Conservation (phyloP, 2,329 filamentous ascomycete genomes). For the Scedosporium aurantiacum region DNA sequence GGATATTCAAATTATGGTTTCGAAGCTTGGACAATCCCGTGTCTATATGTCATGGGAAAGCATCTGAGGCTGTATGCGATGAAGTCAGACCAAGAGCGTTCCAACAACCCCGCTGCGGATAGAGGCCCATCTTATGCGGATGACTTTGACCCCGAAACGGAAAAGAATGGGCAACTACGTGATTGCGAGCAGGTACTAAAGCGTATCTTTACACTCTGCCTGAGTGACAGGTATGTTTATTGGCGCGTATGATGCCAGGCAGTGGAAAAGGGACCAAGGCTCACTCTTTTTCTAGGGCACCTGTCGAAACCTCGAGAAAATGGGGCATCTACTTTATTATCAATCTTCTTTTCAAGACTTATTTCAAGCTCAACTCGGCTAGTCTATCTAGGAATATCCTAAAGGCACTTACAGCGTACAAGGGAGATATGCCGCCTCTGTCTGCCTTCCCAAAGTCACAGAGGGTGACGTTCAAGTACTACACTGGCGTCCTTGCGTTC, state of each 20-base stretch:
- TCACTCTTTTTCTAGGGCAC: constrained; percentile 44
- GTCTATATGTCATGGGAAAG: constrained; percentile 77
- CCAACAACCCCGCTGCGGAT: constrained; percentile 22
- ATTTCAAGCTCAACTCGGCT: constrained; percentile 89
- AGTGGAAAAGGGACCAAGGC: not conserved
- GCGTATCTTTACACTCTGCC: constrained; percentile 79
- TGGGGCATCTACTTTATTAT: constrained; percentile 96
- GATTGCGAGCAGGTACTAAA: constrained; percentile 88
- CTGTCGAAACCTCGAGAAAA: constrained; percentile 82
- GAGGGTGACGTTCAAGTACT: constrained; percentile 92
- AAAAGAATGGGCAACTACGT: constrained; percentile 76
- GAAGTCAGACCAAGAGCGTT: constrained; percentile 67
- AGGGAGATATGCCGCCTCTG: constrained; percentile 69
- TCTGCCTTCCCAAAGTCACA: constrained; percentile 78
- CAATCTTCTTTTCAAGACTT: constrained; percentile 94
- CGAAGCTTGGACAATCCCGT: constrained; percentile 85
- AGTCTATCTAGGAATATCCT: constrained; percentile 85
- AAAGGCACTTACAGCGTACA: constrained; percentile 66
- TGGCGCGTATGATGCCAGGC: not conserved
- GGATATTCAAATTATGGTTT: constrained; percentile 70
- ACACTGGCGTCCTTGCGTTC: constrained; percentile 86
- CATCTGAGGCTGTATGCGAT: constrained; percentile 83
- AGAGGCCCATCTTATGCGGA: constrained; percentile 53
- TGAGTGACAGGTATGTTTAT: constrained; percentile 66
- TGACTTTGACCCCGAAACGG: constrained; percentile 65